phyloP scores from a whole-genome alignment of 345 rosid species.

The Syzygium jambos region DNA sequence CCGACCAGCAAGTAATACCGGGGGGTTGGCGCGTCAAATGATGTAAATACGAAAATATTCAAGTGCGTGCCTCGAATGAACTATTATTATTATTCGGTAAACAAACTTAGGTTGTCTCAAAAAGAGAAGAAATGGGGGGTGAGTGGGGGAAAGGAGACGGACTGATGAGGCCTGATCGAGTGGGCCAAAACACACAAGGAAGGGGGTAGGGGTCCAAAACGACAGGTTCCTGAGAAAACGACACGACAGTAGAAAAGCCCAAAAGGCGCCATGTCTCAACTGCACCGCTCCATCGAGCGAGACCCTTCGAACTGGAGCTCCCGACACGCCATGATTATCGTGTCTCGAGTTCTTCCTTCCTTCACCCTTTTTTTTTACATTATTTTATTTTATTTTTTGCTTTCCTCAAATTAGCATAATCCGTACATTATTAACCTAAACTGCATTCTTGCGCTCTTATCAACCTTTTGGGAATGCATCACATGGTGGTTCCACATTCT shows the following conservation, averaged over 20 bases:
- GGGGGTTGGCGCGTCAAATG: not conserved
- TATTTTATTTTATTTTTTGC: not conserved
- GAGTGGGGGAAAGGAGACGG: not conserved
- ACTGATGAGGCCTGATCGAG: not conserved
- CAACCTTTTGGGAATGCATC: not conserved
- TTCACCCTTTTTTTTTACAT: not conserved
- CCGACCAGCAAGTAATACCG: fast-evolving
- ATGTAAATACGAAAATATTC: not conserved
- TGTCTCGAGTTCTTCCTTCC: not conserved
- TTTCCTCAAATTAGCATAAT: not conserved
- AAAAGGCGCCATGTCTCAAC: not conserved
- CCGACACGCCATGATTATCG: not conserved
- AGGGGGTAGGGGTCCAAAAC: not conserved
- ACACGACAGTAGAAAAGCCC: not conserved
- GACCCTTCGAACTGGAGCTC: not conserved
- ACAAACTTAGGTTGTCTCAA: not conserved
- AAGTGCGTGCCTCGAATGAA: not conserved
- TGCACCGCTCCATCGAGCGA: not conserved
- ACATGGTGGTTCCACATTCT: not conserved
- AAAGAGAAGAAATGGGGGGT: not conserved
- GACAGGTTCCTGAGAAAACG: not conserved
- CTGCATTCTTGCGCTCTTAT: not conserved
- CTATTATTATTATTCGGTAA: too few species aligned
- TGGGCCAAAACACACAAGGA: not conserved
- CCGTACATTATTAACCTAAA: not conserved